Base-by-base conservation (phyloP, 2,329 filamentous ascomycete genomes). In the Xylariaceae sp. region DNA sequence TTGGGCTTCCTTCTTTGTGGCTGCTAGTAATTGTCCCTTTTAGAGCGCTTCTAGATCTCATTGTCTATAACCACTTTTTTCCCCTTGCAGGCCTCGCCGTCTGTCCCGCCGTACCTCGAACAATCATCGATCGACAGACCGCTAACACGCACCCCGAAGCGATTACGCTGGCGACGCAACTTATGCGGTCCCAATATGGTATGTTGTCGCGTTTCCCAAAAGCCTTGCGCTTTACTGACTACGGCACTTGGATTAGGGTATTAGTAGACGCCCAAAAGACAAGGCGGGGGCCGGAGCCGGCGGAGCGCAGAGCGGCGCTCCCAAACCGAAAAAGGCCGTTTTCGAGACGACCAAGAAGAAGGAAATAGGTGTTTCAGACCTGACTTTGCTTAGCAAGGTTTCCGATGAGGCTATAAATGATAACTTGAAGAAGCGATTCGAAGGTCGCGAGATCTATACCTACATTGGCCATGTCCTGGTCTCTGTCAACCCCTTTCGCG, bases 401-500 rank as follows among this genome's bases (percentile, higher is more conserved):
- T 96, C 92, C 62, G 97, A 99, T 73, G 94, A 99, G 73, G 92
- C 92, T 57, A 99, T 99, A 79, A 99, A 99, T 76, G 94, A 97
- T 54, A 99, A 99, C 72, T 72, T 99, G 72, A 96, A 96, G 80
- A 95, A 97, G 78, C 86, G 94, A 58, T 99, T 99, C 73, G 90
- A 97, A 70, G 92, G 92, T 79, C 87, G 81, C 72, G 92, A 99
- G 75, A 99, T 99, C 71, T 99, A 99, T 77, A 99, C 94, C 68
- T 99, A 99, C 74, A 99, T 99, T 71, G 94, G 94, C 76, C 92
- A 97, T 87, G 94, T 99, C 73, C 74, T 99, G 80, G 94, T 99
- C 64, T 97, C 94, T 37, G 94, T 99, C 72, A 99, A 99, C 73
- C 94, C 94, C 34, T 99, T 99, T 74, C 86, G 90, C 70, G 94